Evolutionary conservation across 345 rosid species (phyloP).

Genomic region (Angophora floribunda): DNA sequence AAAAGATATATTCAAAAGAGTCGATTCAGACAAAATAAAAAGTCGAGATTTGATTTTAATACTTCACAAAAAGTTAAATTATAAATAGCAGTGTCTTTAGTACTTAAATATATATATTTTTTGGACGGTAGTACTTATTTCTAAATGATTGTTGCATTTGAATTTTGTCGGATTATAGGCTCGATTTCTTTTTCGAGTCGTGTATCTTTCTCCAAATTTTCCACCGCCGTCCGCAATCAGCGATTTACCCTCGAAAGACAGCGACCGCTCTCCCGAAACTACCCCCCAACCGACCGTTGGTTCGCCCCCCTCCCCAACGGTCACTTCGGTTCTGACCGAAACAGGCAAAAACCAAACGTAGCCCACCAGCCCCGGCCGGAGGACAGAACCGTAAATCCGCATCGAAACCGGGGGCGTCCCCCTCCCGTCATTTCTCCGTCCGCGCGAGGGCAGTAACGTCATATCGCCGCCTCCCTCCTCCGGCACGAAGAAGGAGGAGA

Average conservation of each 20-base stretch:
- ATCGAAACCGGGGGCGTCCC: not conserved
- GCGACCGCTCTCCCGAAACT: not conserved
- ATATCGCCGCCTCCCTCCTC: not conserved
- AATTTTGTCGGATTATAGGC: not conserved
- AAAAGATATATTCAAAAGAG: not conserved
- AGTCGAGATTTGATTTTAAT: not conserved
- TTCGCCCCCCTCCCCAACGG: not conserved
- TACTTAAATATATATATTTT: not conserved
- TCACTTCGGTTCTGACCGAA: not conserved
- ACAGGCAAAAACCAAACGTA: not conserved
- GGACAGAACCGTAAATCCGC: constrained; percentile 2
- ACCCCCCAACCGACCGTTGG: not conserved
- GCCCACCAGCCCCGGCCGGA: not conserved
- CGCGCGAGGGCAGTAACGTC: not conserved
- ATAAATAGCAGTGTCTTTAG: not conserved
- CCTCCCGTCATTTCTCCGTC: not conserved
- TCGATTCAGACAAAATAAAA: rapidly evolving
- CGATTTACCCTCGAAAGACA: not conserved
- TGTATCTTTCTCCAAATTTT: not conserved
- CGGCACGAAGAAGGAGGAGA: not conserved
- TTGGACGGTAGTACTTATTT: no score
- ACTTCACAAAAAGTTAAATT: not conserved
- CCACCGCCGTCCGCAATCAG: not conserved
- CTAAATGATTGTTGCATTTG: not conserved
- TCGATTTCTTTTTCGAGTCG: not conserved